phyloP scores from a whole-genome alignment of 2,329 filamentous ascomycete genomes.

The Neurospora crassa region DNA sequence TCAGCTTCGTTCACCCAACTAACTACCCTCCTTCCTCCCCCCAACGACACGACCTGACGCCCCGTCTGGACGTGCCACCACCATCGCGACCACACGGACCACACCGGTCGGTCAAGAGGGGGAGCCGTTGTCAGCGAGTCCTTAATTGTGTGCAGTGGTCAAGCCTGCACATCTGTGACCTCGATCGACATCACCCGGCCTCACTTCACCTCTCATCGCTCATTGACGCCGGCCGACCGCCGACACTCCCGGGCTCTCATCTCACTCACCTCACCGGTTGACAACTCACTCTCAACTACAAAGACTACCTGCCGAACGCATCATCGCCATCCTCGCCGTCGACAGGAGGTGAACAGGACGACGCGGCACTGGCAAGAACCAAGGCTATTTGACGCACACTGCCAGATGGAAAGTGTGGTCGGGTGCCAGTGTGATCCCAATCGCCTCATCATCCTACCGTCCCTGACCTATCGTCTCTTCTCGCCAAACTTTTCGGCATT shows the following conservation, averaged over 20 bases:
- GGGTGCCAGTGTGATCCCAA: not conserved
- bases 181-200: not conserved
- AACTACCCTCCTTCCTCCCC: not conserved
- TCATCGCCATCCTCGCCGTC: not conserved
- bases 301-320: not conserved
- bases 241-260: not conserved
- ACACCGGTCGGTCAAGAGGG: not conserved
- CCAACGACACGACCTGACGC: not conserved
- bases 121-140: not conserved
- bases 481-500: not conserved
- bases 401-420: not conserved
- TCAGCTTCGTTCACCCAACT: not conserved
- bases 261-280: not conserved
- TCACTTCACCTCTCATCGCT: not conserved
- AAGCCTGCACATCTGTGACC: not conserved
- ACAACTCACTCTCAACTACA: not conserved
- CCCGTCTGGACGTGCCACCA: not conserved
- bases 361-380: not conserved
- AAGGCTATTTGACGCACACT: constrained; percentile 1
- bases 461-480: not conserved
- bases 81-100: not conserved
- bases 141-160: not conserved
- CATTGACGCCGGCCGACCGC: not conserved
- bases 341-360: not conserved
- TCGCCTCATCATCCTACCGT: not conserved